Base-by-base conservation (phyloP, 2,329 filamentous ascomycete species). In the Diplodia sapinea region DNA sequence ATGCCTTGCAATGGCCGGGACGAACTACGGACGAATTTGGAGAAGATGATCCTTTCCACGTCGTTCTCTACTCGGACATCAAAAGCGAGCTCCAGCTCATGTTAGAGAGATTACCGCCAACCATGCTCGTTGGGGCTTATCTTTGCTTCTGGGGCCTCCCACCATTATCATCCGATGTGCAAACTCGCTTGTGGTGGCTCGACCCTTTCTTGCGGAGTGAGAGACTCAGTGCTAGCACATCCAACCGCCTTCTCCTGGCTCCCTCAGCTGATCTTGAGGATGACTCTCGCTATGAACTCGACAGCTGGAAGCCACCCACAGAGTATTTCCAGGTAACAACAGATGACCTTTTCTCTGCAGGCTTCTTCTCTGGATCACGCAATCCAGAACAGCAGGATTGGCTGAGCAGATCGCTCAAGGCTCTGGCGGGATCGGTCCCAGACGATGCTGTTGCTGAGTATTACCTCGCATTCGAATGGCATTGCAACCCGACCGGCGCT, bases 11-110 rank as follows among this genome's bases (percentile, higher is more conserved):
- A 50, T 80, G 88, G 67, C 92, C 93, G 6, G 91, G 91, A 17
- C 87, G 91, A 59, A 90, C 90, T 0, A 82, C 91, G 69, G 93
- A 97, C 75, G 88, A 93, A 31, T 84, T 87, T 1, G 86, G 85
- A 17, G 90, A 92, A 70, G 90, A 94, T 68, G 94, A 97, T 73
- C 91, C 93, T 0, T 96, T 91, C 71, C 86, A 93, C 43, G 87
- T 95, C 3, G 86, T 97, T 55, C 86, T 97, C 74, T 93, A 89
- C 72, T 86, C 88, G 0, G 95, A 98, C 75, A 82, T 97, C 23
- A 81, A 87, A 69, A 83, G 86, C 0, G 83, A 91, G 33, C 74
- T 96, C 1, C 80, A 88, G 38, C 73, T 80, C 65, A 5, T 74
- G 74, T 31, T 71, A 83, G 68, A 66, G 74, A 66, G 68, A 69